Evolutionary conservation across 495 filamentous ascomycete species (phyloP).

Genomic region (Neurospora sp.): DNA sequence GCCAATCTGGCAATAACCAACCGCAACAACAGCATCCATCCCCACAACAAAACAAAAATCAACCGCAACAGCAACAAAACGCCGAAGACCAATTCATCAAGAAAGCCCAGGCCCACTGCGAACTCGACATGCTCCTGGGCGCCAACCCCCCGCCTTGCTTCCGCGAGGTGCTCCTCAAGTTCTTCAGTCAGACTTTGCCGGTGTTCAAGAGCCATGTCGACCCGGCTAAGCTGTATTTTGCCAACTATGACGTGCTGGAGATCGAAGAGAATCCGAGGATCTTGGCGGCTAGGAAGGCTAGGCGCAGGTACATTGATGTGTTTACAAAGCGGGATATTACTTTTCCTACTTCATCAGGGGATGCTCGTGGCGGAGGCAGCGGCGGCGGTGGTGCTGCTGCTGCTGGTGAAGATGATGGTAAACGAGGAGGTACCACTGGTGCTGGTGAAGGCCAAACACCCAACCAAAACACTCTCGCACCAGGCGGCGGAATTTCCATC

Average conservation of each 20-base stretch:
- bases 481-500: background rate
- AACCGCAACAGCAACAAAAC: slow-evolving; percentile 12
- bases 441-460: background rate
- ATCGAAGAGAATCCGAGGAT: slow-evolving; percentile 28
- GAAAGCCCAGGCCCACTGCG: slow-evolving; percentile 26
- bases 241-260: slow-evolving; percentile 39
- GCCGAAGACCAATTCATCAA: slow-evolving; percentile 28
- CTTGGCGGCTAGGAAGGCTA: slow-evolving; percentile 15
- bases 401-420: background rate
- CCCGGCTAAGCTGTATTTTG: slow-evolving; percentile 40
- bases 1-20: slow-evolving; percentile 12
- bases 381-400: slow-evolving; percentile 5
- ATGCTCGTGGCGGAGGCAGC: slow-evolving; percentile 1
- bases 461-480: background rate
- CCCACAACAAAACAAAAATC: slow-evolving; percentile 1
- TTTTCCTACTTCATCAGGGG: background rate
- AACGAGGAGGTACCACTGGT: background rate
- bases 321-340: slow-evolving; percentile 22
- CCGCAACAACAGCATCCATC: slow-evolving; percentile 8
- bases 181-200: slow-evolving; percentile 34
- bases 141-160: slow-evolving; percentile 36
- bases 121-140: slow-evolving; percentile 40
- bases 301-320: slow-evolving; percentile 28
- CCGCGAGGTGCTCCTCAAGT: slow-evolving; percentile 34
- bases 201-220: slow-evolving; percentile 32